Percentiles rank a stretch among this genome's conserved stretches.
Evolutionary conservation across 768 basidiomycete genomes (phyloP).

Genomic region (Xerocomus potaroensis): DNA sequence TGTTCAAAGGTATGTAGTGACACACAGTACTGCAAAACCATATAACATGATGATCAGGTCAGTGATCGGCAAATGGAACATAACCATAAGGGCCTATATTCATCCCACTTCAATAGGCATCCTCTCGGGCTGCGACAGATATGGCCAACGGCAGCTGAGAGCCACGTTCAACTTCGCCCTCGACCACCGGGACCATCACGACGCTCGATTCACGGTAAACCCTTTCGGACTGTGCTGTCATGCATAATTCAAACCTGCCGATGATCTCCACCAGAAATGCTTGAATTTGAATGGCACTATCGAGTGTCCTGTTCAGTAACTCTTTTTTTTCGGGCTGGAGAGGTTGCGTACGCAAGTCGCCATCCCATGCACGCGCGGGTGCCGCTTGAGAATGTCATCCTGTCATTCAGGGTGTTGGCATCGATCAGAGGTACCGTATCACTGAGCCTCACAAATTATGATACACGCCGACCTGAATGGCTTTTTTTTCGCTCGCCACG

Average conservation of each 20-base stretch:
- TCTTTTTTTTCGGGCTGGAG: not conserved
- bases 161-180: constrained; percentile 29
- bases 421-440: not conserved
- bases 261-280: constrained; percentile 55
- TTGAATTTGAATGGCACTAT: constrained; percentile 48
- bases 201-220: constrained; percentile 28
- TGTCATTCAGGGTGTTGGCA: constrained; percentile 3
- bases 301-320: not conserved
- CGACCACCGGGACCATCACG: constrained; percentile 35
- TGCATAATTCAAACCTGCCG: constrained; percentile 47
- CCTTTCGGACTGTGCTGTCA: constrained; percentile 25
- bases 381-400: constrained; percentile 30
- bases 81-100: no score
- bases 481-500: constrained; percentile 14
- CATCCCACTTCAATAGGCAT: no score
- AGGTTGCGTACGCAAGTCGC: constrained; percentile 28
- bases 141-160: constrained; percentile 32
- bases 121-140: constrained; percentile 15
- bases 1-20: no score
- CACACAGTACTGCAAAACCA: no score
- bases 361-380: constrained; percentile 27
- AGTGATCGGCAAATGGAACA: no score
- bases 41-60: no score
- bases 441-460: constrained; percentile 22
- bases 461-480: constrained; percentile 25